Base-by-base conservation (phyloP, 2,329 filamentous ascomycete species). In the Penicillium sclerotigenum region DNA sequence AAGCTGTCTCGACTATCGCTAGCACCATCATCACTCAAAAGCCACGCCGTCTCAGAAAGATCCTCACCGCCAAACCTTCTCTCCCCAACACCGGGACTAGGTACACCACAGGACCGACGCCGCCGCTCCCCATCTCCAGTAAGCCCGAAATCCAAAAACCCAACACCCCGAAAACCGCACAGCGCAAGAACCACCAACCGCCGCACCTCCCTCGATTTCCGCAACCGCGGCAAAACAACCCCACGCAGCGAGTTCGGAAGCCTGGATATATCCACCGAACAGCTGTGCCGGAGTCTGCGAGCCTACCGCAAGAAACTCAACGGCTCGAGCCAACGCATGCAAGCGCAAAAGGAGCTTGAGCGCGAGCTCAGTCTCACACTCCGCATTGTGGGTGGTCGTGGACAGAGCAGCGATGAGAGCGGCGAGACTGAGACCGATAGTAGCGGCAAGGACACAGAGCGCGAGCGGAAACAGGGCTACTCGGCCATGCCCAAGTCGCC, bases 271-370 rank as follows among this genome's bases (percentile, higher is more conserved):
- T 80, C 80, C 2, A 86, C 82, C 0, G 83, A 86, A 57, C 80
- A 82, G 54, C 72, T 86, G 1, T 82, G 80, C 65, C 79, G 82
- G 36, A 81, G 80, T 7, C 72, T 87, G 4, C 79, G 80, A 43
- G 78, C 80, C 0, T 87, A 85, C 63, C 77, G 83, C 18, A 85
- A 84, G 67, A 83, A 83, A 56, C 75, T 86, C 3, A 75, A 77
- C 18, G 75, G 75, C 6, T 77, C 76, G 28, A 75, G 69, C 1
- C 80, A 83, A 22, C 71, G 69, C 11, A 69, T 84, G 26, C 77
- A 82, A 38, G 71, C 77, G 1, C 74, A 80, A 1, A 77, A 76
- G 48, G 83, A 85, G 52, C 72, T 87, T 2, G 82, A 86, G 60
- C 75, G 77, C 22, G 84, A 87, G 65, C 73, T 87, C 13, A 77